Evolutionary conservation across 2,329 filamentous ascomycete species (phyloP).

Genomic region (Trichoderma simmonsii): DNA sequence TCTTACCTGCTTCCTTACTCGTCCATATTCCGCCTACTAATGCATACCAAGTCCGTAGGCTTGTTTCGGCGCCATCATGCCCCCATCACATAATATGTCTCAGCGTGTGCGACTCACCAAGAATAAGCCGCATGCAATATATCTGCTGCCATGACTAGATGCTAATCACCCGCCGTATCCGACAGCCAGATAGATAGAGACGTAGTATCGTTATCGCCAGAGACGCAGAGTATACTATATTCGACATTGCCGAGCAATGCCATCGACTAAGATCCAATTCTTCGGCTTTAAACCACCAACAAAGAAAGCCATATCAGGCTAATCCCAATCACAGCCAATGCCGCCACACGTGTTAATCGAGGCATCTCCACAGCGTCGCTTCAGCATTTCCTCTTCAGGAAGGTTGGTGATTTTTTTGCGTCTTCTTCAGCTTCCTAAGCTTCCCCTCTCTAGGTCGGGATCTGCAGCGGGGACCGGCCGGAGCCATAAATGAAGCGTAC

Average conservation of each 20-base stretch:
- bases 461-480: background rate
- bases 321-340: background rate
- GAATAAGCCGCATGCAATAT: slow-evolving; percentile 8
- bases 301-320: background rate
- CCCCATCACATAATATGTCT: slow-evolving; percentile 11
- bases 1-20: background rate
- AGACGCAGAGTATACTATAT: background rate
- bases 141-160: background rate
- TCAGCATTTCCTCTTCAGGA: slow-evolving; percentile 10
- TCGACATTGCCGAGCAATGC: background rate
- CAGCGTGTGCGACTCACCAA: slow-evolving; percentile 2
- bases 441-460: background rate
- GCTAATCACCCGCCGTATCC: background rate
- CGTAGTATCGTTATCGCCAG: background rate
- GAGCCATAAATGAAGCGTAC: background rate
- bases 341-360: background rate
- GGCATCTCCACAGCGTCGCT: background rate
- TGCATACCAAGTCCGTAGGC: background rate
- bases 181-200: background rate
- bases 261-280: background rate
- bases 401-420: background rate
- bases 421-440: background rate
- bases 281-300: background rate
- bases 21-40: background rate
- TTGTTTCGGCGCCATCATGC: background rate